A percentile compares a stretch with the other conserved stretches of the same genome.
These are phyloP conservation scores for Arthroderma sp. DNA, from an alignment of 2,329 filamentous ascomycete genomes.

Conservation along the genomic window DNA sequence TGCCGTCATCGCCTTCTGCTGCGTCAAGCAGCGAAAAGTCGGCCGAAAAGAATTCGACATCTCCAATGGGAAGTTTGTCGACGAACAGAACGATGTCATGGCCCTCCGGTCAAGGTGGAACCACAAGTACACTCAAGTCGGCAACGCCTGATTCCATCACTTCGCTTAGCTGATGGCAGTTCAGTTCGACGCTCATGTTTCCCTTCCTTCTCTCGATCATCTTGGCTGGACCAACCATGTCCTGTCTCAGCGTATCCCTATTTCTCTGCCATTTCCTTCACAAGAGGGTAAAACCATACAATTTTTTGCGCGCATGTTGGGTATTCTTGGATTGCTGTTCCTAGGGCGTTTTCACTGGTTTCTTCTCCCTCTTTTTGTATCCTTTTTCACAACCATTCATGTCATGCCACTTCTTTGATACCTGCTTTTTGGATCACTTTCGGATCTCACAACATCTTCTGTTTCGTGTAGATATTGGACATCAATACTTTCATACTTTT, in stretches of 20 bases:
- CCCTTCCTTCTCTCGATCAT: background rate
- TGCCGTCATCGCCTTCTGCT: constrained; percentile 32
- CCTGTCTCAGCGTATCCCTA: background rate
- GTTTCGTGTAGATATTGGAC: too few species aligned
- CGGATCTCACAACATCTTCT: too few species aligned
- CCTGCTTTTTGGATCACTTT: too few species aligned
- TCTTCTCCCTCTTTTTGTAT: too few species aligned
- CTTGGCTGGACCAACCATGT: constrained; percentile 8
- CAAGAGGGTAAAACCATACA: too few species aligned
- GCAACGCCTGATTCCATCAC: background rate
- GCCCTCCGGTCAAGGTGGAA: constrained; percentile 28
- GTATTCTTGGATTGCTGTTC: too few species aligned
- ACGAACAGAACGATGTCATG: constrained; percentile 27
- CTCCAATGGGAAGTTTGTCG: constrained; percentile 34
- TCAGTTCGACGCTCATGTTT: background rate
- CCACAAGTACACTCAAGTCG: constrained; percentile 18
- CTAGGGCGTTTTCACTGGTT: too few species aligned
- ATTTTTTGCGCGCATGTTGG: too few species aligned
- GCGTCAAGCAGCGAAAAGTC: constrained; percentile 36
- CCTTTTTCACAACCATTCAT: too few species aligned
- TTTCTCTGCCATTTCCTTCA: too few species aligned
- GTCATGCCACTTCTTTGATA: too few species aligned
- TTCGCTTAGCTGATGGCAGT: background rate
- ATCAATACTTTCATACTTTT: too few species aligned
- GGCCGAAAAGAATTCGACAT: constrained; percentile 37